Evolutionary conservation across 78 protist genomes (phyloP).

Genomic region (Dictyostelium citrinum): DNA sequence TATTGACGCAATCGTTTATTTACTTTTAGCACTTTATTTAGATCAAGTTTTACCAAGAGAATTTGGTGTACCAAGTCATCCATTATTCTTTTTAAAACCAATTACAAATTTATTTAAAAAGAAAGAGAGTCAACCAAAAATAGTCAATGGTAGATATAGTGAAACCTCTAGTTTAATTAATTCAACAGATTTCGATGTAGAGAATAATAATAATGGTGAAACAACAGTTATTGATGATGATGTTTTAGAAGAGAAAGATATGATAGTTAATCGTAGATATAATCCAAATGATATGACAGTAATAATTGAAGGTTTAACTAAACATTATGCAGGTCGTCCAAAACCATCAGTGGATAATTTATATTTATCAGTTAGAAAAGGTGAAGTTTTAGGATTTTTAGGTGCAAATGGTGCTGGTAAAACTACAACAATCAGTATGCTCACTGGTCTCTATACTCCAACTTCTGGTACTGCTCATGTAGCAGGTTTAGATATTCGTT

Average conservation of each 20-base stretch:
- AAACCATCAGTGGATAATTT: slow-evolving; percentile 67
- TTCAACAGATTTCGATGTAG: background rate
- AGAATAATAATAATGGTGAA: background rate
- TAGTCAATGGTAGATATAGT: background rate
- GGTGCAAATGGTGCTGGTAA: slow-evolving; percentile 97
- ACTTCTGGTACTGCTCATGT: slow-evolving; percentile 78
- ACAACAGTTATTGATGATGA: slow-evolving; percentile 26
- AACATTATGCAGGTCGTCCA: slow-evolving; percentile 34
- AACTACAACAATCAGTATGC: slow-evolving; percentile 84
- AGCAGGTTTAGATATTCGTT: slow-evolving; percentile 57
- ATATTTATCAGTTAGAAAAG: slow-evolving; percentile 47
- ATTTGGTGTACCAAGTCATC: slow-evolving; percentile 77
- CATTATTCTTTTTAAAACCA: slow-evolving; percentile 66
- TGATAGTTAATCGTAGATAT: background rate
- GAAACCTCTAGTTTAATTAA: background rate
- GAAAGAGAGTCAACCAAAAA: background rate
- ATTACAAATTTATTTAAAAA: background rate
- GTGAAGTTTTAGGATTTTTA: slow-evolving; percentile 90
- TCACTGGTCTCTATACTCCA: slow-evolving; percentile 82
- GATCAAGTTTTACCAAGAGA: slow-evolving; percentile 84
- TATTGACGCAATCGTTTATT: slow-evolving; percentile 68
- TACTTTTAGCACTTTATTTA: slow-evolving; percentile 77
- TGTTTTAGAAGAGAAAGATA: slow-evolving; percentile 2
- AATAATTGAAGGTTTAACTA: background rate
- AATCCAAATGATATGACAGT: background rate